These are phyloP conservation scores for Zopfia rhizophila DNA, from an alignment of 2,329 filamentous ascomycete genomes.

Conservation along the genomic window DNA sequence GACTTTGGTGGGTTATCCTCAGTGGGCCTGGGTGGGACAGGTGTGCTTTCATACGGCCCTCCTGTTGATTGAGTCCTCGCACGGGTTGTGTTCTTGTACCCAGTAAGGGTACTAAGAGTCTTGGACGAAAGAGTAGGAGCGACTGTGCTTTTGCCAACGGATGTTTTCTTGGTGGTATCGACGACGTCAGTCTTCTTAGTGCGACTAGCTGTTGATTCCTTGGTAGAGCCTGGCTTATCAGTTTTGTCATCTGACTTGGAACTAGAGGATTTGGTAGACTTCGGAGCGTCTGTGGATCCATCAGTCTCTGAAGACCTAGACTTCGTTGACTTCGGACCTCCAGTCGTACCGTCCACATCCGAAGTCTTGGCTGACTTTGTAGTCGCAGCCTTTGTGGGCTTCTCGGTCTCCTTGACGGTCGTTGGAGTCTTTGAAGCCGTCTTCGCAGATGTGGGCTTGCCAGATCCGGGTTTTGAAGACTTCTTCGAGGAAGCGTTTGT, in stretches of 20 bases:
- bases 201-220: too few species aligned
- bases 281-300: background rate
- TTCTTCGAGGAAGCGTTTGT: slow-evolving; percentile 1
- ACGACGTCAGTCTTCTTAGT: background rate
- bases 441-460: background rate
- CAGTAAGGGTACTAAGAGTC: background rate
- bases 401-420: background rate
- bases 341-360: background rate
- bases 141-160: background rate
- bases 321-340: background rate
- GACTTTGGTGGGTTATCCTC: too few species aligned
- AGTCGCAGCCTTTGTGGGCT: too few species aligned
- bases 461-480: background rate
- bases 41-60: background rate
- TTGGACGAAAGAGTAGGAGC: background rate
- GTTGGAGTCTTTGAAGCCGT: too few species aligned
- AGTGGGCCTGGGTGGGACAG: too few species aligned
- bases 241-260: slow-evolving; percentile 1
- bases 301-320: background rate
- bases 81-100: background rate
- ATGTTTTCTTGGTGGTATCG: background rate
- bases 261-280: slow-evolving; percentile 2
- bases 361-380: background rate
- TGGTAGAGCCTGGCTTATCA: background rate
- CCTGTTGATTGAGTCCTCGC: background rate